Evolutionary conservation across 2,329 filamentous ascomycete genomes (phyloP).

Genomic region (Verruconis gallopava): DNA sequence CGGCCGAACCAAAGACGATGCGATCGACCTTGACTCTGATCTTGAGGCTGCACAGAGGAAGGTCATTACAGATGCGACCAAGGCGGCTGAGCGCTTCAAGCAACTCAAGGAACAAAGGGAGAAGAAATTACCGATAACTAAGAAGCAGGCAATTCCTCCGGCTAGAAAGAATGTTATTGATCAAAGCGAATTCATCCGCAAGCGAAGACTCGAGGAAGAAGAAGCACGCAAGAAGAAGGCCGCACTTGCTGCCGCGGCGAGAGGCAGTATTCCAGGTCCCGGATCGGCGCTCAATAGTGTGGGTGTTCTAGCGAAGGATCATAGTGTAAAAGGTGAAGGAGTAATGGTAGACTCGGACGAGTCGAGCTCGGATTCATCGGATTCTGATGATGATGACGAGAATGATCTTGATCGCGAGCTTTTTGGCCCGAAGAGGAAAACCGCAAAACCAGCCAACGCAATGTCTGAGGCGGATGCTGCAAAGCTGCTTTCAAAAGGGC

Average conservation of each 20-base stretch:
- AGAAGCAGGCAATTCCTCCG: slow-evolving; percentile 15
- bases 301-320: slow-evolving; percentile 64
- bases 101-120: slow-evolving; percentile 11
- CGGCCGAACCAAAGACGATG: slow-evolving; percentile 13
- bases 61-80: slow-evolving; percentile 5
- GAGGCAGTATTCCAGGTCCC: slow-evolving; percentile 38
- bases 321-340: slow-evolving; percentile 51
- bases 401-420: slow-evolving; percentile 53
- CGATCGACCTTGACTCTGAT: slow-evolving; percentile 6
- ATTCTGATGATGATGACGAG: slow-evolving; percentile 39
- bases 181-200: slow-evolving; percentile 47
- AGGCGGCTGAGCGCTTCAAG: slow-evolving; percentile 8
- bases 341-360: slow-evolving; percentile 70
- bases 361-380: slow-evolving; percentile 29
- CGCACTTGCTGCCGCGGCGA: slow-evolving; percentile 57
- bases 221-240: slow-evolving; percentile 61
- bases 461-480: slow-evolving; percentile 20
- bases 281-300: slow-evolving; percentile 66
- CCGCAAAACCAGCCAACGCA: slow-evolving; percentile 22
- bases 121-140: slow-evolving; percentile 9
- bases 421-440: slow-evolving; percentile 38
- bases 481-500: slow-evolving; percentile 43
- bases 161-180: slow-evolving; percentile 26
- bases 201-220: slow-evolving; percentile 60
- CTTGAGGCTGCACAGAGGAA: not conserved